Evolutionary conservation across 306 rosid genomes (phyloP).

Genomic region (Inga oerstediana): DNA sequence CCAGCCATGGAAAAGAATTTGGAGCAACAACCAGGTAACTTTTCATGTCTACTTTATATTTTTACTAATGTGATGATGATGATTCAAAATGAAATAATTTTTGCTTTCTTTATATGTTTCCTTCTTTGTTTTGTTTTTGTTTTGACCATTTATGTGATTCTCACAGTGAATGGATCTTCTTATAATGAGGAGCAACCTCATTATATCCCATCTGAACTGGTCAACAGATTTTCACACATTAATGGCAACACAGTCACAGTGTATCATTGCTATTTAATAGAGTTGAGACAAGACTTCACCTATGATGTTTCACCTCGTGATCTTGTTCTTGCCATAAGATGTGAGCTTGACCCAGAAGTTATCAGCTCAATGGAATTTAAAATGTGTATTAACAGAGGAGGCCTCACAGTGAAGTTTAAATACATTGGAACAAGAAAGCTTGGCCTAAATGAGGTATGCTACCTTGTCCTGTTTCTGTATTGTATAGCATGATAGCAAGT

Average conservation of each 20-base stretch:
- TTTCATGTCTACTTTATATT: neutral
- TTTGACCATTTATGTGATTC: slow-evolving; percentile 19
- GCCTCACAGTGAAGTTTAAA: slow-evolving; percentile 45
- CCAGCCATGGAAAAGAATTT: slow-evolving; percentile 60
- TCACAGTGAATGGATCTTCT: slow-evolving; percentile 55
- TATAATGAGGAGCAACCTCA: slow-evolving; percentile 57
- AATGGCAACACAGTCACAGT: slow-evolving; percentile 18
- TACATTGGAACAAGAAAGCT: slow-evolving; percentile 55
- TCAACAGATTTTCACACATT: slow-evolving; percentile 32
- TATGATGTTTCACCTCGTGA: slow-evolving; percentile 52
- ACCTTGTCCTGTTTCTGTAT: slow-evolving; percentile 18
- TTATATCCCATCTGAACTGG: slow-evolving; percentile 67
- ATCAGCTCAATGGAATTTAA: slow-evolving; percentile 51
- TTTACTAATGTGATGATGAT: neutral
- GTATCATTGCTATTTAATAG: slow-evolving; percentile 72
- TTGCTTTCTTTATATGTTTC: slow-evolving; percentile 5
- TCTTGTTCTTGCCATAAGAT: slow-evolving; percentile 58
- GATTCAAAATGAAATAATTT: slow-evolving; percentile 17
- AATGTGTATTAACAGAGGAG: slow-evolving; percentile 56
- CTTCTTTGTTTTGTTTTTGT: slow-evolving; percentile 10
- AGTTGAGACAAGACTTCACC: slow-evolving; percentile 55
- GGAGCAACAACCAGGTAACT: slow-evolving; percentile 57
- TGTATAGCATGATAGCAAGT: slow-evolving; percentile 16
- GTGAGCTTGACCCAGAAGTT: slow-evolving; percentile 53
- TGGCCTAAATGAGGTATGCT: slow-evolving; percentile 54